Evolutionary conservation across 371 early-diverging fungal species (phyloP).

Genomic region (Mycotypha africana): DNA sequence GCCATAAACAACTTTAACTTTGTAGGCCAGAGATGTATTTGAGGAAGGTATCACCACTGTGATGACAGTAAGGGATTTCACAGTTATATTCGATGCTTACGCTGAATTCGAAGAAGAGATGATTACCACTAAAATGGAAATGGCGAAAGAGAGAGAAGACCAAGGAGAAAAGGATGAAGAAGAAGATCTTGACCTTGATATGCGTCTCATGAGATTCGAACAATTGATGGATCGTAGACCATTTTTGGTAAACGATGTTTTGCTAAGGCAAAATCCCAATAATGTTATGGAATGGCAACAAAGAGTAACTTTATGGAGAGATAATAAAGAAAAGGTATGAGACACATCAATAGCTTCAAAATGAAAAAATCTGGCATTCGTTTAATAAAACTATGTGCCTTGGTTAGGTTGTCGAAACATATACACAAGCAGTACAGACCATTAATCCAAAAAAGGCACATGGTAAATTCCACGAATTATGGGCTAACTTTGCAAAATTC

Average conservation of each 20-base stretch:
- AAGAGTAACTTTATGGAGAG: slow-evolving; percentile 69
- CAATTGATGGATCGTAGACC: slow-evolving; percentile 91
- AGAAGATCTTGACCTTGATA: slow-evolving; percentile 75
- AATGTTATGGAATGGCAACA: slow-evolving; percentile 91
- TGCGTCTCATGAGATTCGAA: slow-evolving; percentile 82
- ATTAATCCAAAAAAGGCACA: slow-evolving; percentile 79
- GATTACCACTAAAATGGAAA: slow-evolving; percentile 75
- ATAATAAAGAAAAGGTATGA: slow-evolving; percentile 48
- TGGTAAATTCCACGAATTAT: slow-evolving; percentile 76
- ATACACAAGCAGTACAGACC: slow-evolving; percentile 70
- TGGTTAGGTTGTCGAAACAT: slow-evolving; percentile 60
- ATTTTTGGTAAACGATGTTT: slow-evolving; percentile 91
- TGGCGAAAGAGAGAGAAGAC: slow-evolving; percentile 54
- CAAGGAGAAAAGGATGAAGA: slow-evolving; percentile 43
- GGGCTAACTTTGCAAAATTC: slow-evolving; percentile 81
- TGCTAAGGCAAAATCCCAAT: slow-evolving; percentile 89
- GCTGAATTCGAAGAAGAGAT: slow-evolving; percentile 86
- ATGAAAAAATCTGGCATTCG: no score
- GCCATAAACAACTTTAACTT: slow-evolving; percentile 1
- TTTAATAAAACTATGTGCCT: background rate
- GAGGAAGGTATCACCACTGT: slow-evolving; percentile 88
- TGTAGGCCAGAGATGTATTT: slow-evolving; percentile 77
- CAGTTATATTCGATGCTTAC: slow-evolving; percentile 94
- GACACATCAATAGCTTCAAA: no score
- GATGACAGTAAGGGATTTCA: slow-evolving; percentile 90